These are phyloP conservation scores for Dendrothele bispora DNA, from an alignment of 768 basidiomycete species.

Conservation along the genomic window DNA sequence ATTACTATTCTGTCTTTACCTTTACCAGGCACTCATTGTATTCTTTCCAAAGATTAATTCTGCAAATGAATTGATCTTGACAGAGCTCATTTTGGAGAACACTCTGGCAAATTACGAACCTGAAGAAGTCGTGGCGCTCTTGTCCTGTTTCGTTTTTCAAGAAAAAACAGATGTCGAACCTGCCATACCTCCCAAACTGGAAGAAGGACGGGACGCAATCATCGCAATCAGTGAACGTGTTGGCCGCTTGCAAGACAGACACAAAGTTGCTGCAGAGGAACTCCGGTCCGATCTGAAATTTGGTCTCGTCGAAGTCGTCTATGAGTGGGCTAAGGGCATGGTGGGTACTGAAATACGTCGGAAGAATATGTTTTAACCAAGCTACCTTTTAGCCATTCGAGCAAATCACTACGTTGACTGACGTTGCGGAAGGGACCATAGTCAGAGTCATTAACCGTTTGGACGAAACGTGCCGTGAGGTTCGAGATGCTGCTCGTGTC, in stretches of 20 bases:
- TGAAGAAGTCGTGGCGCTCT: conserved; percentile 92
- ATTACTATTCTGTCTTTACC: not conserved
- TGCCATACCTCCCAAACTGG: conserved; percentile 72
- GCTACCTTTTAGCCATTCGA: conserved; percentile 75
- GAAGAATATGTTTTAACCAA: not conserved
- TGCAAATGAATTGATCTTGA: conserved; percentile 93
- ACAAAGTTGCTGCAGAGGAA: conserved; percentile 78
- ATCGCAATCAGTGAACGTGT: conserved; percentile 77
- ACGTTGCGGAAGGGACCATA: conserved; percentile 95
- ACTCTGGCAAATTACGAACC: conserved; percentile 88
- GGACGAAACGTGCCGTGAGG: conserved; percentile 96
- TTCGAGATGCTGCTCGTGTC: conserved; percentile 94
- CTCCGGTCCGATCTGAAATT: conserved; percentile 82
- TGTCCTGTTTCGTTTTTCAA: conserved; percentile 97
- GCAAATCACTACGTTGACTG: conserved; percentile 89
- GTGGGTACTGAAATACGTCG: conserved; percentile 42
- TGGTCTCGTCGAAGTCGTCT: conserved; percentile 93
- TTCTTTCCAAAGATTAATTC: conserved; percentile 80
- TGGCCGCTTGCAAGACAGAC: conserved; percentile 72
- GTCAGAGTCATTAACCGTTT: conserved; percentile 94
- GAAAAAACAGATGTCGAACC: conserved; percentile 96
- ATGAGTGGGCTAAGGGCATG: conserved; percentile 99
- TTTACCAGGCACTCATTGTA: conserved; percentile 2
- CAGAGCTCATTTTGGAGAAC: conserved; percentile 96
- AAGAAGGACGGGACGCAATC: conserved; percentile 80